Base-by-base conservation (phyloP, 2,329 filamentous ascomycete genomes). In the Xylariaceae sp. region DNA sequence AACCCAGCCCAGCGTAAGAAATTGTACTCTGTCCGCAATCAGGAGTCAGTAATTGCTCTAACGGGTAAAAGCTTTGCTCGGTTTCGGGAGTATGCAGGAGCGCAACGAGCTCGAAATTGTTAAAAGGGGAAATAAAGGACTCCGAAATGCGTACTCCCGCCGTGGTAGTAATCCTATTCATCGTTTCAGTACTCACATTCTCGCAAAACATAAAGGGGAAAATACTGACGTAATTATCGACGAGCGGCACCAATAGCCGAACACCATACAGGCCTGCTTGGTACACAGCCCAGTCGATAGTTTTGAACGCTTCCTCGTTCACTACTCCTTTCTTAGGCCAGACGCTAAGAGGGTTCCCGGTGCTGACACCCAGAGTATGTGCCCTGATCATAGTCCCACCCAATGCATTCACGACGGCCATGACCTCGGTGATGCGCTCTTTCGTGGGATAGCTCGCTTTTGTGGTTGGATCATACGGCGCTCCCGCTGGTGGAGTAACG, bases 251-350 rank as follows among this genome's bases (percentile, higher is more conserved):
- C 58, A 80, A 68, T 40, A 81, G 65, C 29, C 78, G 71, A 24
- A 81, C 66, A 0, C 77, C 78, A 65, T 78, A 74, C 53, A 72
- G 66, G 8, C 77, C 69, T 6, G 79, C 79, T 65, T 81, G 75
- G 36, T 71, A 77, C 14, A 82, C 72, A 1, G 78, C 74, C 78
- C 78, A 82, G 65, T 81, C 78, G 48, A 81, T 79, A 11, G 70
- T 63, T 9, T 76, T 73, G 55, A 79, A 81, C 6, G 78, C 78
- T 23, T 67, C 64, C 52, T 75, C 74, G 61, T 81, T 82, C 48
- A 75, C 71, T 17, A 72, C 65, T 3, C 74, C 71, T 16, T 69
- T 56, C 12, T 68, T 63, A 3, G 79, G 78, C 72, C 76, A 74
- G 50, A 81, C 64, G 56, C 74, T 78, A 21, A 81, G 70, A n/a